phyloP scores from a whole-genome alignment of 1,139 yeast genomes.

The Torulaspora pretoriensis region DNA sequence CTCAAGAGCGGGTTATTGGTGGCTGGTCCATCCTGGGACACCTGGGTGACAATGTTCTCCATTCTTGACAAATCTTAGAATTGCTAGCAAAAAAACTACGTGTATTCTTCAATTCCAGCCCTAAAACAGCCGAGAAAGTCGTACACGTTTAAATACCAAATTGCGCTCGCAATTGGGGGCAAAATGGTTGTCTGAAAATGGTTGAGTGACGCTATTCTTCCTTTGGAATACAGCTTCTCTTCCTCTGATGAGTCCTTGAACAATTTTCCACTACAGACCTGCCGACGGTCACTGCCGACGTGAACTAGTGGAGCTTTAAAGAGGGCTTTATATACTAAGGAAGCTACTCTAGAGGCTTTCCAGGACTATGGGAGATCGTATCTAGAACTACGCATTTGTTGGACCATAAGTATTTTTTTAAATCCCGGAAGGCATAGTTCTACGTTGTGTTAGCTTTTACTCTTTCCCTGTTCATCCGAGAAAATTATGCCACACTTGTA shows the following conservation, averaged over 20 bases:
- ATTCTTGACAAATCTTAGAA: constrained; percentile 9
- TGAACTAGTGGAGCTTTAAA: background rate
- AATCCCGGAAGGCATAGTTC: too few relatives aligned
- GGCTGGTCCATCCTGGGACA: constrained; percentile 42
- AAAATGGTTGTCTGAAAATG: background rate
- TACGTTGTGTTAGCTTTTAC: too few relatives aligned
- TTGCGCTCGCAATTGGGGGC: too few relatives aligned
- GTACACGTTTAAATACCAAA: too few relatives aligned
- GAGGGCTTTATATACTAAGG: background rate
- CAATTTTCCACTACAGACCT: background rate
- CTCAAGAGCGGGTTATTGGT: constrained; percentile 31
- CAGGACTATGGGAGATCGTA: background rate
- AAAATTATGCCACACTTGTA: background rate
- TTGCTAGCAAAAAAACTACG: background rate
- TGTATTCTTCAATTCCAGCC: background rate
- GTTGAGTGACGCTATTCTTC: background rate
- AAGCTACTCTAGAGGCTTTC: background rate
- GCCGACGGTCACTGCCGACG: background rate
- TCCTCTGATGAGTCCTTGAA: background rate
- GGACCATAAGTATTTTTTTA: background rate
- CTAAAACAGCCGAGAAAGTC: background rate
- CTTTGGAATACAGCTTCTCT: background rate
- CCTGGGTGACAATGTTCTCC: constrained; percentile 59
- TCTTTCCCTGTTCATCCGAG: too few relatives aligned
- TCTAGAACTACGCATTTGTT: background rate